These are phyloP conservation scores for Moelleriella libera DNA, from an alignment of 2,329 filamentous ascomycete genomes.

Conservation along the genomic window DNA sequence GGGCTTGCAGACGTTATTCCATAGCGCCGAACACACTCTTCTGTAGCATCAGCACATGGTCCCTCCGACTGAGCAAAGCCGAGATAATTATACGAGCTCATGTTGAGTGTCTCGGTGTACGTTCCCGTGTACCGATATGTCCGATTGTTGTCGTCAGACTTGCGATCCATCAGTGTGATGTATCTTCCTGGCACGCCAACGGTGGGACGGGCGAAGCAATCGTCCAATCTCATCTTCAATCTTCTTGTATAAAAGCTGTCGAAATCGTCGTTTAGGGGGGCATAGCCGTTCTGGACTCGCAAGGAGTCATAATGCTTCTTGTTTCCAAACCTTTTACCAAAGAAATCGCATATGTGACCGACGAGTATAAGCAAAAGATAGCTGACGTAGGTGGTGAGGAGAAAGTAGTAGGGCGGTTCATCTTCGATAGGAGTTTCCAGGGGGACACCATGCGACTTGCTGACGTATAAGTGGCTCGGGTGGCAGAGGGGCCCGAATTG, in stretches of 20 bases:
- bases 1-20: conserved; percentile 74
- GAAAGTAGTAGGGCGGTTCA: conserved; percentile 91
- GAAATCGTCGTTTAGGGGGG: conserved; percentile 92
- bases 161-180: conserved; percentile 85
- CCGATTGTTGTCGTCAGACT: conserved; percentile 81
- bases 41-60: conserved; percentile 85
- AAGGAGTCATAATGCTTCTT: conserved; percentile 71
- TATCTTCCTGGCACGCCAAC: conserved; percentile 89
- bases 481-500: conserved; percentile 82
- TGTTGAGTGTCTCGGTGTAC: conserved; percentile 86
- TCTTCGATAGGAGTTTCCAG: conserved; percentile 80
- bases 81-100: conserved; percentile 99
- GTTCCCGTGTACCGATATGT: conserved; percentile 83
- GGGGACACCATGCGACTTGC: conserved; percentile 68
- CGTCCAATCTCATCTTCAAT: conserved; percentile 87
- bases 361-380: conserved; percentile 93
- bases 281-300: conserved; percentile 75
- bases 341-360: conserved; percentile 92
- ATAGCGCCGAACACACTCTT: conserved; percentile 73
- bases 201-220: conserved; percentile 86
- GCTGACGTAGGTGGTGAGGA: conserved; percentile 96
- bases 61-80: conserved; percentile 96
- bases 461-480: conserved; percentile 74
- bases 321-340: conserved; percentile 87
- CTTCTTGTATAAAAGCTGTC: conserved; percentile 96